Base-by-base conservation (phyloP, 345 rosid genomes). In the Salix exigua region DNA sequence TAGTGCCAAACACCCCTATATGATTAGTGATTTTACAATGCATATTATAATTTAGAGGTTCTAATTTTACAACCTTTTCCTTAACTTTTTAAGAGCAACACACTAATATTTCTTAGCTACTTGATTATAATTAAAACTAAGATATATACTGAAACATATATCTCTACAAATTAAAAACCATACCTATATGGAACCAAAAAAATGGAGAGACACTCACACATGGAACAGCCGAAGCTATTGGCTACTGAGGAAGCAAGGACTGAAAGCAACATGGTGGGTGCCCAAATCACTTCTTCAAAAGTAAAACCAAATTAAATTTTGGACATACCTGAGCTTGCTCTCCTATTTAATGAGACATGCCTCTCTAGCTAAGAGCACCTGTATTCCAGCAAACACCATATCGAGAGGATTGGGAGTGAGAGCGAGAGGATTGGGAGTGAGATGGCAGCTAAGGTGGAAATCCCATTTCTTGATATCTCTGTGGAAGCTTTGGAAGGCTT, bases 381-480 rank as follows among this genome's bases (percentile, higher is more conserved):
- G 55, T 35, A 62, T 58, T 6, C 17, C 68, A 40, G 64, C 30
- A 19, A 73, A 38, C 31, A 8, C 42, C 55, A 62, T 17, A 42
- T 2, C 28, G 28, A 62, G 13, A 6, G 61, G 37, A 0, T 35
- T 16, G 28, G 51, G 25, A 71, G 66, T 5, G 28, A 44, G 50
- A 50, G 1, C 37, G 37, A 35, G 37, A 35, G 37, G 37, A 0
- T 35, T 5, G 48, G 55, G 68, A 61, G 42, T n/a, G 60, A 38
- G 25, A 80, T 74, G 74, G 68, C 63, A 64, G n/a, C n/a, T 4
- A 40, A 64, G 33, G 74, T 48, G n/a, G 70, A 72, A 73, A 78
- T 85, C 67, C 87, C 83, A 42, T 12, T 61, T 69, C 55, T 87
- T 60, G 75, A 85, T 46, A 69, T 87, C 8, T 73, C 79, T 1